Conservation (phyloP, 2,329 filamentous ascomycete genomes). For the Septoria petroselini region DNA sequence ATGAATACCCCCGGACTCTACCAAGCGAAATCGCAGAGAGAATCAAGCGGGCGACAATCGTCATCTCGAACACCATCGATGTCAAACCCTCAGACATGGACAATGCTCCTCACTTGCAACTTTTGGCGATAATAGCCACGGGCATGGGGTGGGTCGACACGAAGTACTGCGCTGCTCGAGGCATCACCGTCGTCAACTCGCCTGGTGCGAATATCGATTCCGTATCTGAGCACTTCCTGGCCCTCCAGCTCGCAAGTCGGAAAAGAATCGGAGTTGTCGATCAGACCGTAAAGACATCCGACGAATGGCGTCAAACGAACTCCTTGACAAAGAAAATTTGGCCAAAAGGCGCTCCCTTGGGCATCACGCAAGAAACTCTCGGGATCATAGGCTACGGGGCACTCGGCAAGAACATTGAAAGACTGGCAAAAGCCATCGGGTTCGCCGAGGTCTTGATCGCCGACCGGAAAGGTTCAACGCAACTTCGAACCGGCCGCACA, state of each 20-base stretch:
- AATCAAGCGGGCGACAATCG: conserved; percentile 25
- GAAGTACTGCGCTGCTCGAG: conserved; percentile 22
- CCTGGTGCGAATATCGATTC: conserved; percentile 25
- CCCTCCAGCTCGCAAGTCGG: conserved; percentile 22
- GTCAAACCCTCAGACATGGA: conserved; percentile 27
- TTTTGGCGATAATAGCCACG: conserved; percentile 24
- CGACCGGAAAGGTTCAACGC: conserved; percentile 17
- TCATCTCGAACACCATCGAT: conserved; percentile 24
- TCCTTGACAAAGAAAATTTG: conserved; percentile 23
- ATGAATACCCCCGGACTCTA: conserved; percentile 31
- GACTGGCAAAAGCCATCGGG: conserved; percentile 16
- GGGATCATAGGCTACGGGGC: conserved; percentile 26
- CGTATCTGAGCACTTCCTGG: conserved; percentile 25
- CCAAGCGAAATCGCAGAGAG: conserved; percentile 28
- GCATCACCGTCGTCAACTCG: conserved; percentile 22
- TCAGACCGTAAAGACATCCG: conserved; percentile 21
- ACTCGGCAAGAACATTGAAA: conserved; percentile 22
- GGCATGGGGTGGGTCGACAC: conserved; percentile 28
- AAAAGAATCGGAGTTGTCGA: conserved; percentile 22
- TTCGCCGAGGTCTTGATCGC: conserved; percentile 23
- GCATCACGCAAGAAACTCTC: conserved; percentile 23
- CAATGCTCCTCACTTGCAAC: conserved; percentile 22
- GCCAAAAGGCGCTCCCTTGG: conserved; percentile 22
- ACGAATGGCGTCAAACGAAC: conserved; percentile 23
- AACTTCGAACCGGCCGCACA: conserved; percentile 14